Percentiles rank a stretch among this genome's conserved stretches.
Conservation (phyloP, 306 rosid genomes). For the Alnus glutinosa region DNA sequence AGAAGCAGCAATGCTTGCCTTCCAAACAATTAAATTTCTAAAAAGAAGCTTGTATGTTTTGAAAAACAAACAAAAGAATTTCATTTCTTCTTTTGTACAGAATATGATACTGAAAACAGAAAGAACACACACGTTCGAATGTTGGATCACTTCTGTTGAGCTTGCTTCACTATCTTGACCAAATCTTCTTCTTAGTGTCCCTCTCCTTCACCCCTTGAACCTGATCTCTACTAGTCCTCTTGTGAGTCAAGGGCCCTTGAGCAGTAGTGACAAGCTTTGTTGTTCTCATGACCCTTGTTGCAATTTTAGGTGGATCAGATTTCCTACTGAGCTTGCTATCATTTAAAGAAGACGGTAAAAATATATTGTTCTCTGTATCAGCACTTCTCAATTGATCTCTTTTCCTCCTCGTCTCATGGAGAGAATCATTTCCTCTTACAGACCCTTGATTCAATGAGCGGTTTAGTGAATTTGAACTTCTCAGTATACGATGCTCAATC, state of each 20-base stretch:
- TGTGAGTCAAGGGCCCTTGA: slow-evolving; percentile 62
- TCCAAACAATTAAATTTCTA: too few species aligned
- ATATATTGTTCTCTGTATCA: slow-evolving; percentile 59
- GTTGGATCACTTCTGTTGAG: background rate
- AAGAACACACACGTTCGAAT: background rate
- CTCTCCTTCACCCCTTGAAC: slow-evolving; percentile 64
- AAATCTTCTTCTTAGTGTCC: slow-evolving; percentile 71
- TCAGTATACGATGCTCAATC: slow-evolving; percentile 52
- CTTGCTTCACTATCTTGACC: slow-evolving; percentile 55
- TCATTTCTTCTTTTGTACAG: background rate
- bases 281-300: slow-evolving; percentile 53
- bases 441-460: slow-evolving; percentile 54
- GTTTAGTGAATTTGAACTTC: slow-evolving; percentile 52
- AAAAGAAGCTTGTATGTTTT: background rate
- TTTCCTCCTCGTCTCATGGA: slow-evolving; percentile 58
- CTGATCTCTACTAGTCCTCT: slow-evolving; percentile 60
- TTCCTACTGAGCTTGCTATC: slow-evolving; percentile 57
- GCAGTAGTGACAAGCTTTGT: slow-evolving; percentile 45
- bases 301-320: slow-evolving; percentile 75
- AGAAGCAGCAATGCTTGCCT: background rate
- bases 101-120: background rate
- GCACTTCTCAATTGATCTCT: slow-evolving; percentile 55
- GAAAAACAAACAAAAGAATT: background rate
- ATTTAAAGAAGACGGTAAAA: slow-evolving; percentile 33
- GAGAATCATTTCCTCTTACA: slow-evolving; percentile 50